Base-by-base conservation (phyloP, 108 stramenopile genomes). In the Aurantiochytrium sp. region DNA sequence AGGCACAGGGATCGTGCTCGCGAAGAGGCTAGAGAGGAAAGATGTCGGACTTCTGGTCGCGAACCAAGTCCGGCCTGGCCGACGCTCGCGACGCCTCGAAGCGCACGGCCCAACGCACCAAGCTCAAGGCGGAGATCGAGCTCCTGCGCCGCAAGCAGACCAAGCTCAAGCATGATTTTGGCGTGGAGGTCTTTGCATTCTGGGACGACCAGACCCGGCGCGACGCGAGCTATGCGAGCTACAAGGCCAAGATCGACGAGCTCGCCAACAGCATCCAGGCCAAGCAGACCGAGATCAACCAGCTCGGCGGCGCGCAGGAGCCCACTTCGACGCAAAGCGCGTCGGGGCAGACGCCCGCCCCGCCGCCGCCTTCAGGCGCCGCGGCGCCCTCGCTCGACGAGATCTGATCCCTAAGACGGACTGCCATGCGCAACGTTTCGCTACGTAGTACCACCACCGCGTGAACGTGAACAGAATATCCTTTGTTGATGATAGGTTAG, bases 111-210 rank as follows among this genome's bases (percentile, higher is more conserved):
- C 39, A 48, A 30, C 39, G 73, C 12, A 48, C 73, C 30, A 81
- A 81, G 30, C 42, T 48, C 42, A 81, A 81, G 73, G 73, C 73
- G 6, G 73, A 81, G 42, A 48, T 81, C 19, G 73, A 81, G 45
- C 45, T 81, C 12, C 12, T 81, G 73, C 39, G 45, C n/a, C 73
- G 73, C 45, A 81, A 81, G 45, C 73, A 48, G 3, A 48, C 73
- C 39, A 81, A 81, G 73, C 73, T 81, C 3, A 81, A 81, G 45
- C 73, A 81, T 2, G 73, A 81, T 12, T 81, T 81, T 42, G 73
- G 73, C n/a, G 45, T 48, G 12, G 73, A 81, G 45, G 73, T 81
- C 39, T 81, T 81, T 81, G 42, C 73, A 15, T 48, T 81, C 19
- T 81, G 45, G 42, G 45, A 48, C 2, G 73, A 81, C 73, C n/a